These are phyloP conservation scores for Oryza rufipogon DNA, from an alignment of 176 grass and related monocot genomes.

Conservation along the genomic window DNA sequence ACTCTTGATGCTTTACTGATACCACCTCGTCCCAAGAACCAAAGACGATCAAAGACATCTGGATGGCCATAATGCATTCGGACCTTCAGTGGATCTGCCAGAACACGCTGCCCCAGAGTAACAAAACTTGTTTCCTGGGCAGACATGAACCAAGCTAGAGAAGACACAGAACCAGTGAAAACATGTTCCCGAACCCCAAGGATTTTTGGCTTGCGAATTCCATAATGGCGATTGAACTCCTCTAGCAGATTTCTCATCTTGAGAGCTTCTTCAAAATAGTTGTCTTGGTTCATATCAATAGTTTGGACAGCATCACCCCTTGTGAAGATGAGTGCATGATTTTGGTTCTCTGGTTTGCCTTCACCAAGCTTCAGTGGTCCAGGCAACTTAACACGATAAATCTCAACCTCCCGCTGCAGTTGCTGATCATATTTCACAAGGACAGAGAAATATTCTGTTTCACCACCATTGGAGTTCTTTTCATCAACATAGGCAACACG, in stretches of 20 bases:
- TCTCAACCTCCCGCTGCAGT: conserved; percentile 81
- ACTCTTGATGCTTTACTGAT: conserved; percentile 91
- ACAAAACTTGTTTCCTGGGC: conserved; percentile 98
- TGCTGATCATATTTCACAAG: conserved; percentile 86
- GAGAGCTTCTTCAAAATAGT: conserved; percentile 92
- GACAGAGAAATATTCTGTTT: conserved; percentile 76
- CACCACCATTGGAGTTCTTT: conserved; percentile 44
- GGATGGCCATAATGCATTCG: conserved; percentile 99
- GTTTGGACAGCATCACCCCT: conserved; percentile 94
- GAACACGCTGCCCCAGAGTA: conserved; percentile 85
- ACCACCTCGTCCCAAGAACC: conserved; percentile 86
- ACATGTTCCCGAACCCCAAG: conserved; percentile 94
- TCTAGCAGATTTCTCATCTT: conserved; percentile 93
- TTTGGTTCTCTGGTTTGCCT: conserved; percentile 94
- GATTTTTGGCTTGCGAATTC: conserved; percentile 85
- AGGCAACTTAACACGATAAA: conserved; percentile 83
- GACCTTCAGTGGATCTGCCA: conserved; percentile 87
- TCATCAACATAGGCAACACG: conserved; percentile 95
- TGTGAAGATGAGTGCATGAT: conserved; percentile 96
- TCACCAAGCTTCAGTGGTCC: conserved; percentile 86
- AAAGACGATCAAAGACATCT: conserved; percentile 96
- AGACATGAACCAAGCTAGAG: conserved; percentile 97
- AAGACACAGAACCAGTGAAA: conserved; percentile 95
- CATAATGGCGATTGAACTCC: conserved; percentile 82
- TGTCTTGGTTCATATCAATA: conserved; percentile 97